phyloP scores from a whole-genome alignment of 2,329 filamentous ascomycete genomes.

The Hypoxylon sp. region DNA sequence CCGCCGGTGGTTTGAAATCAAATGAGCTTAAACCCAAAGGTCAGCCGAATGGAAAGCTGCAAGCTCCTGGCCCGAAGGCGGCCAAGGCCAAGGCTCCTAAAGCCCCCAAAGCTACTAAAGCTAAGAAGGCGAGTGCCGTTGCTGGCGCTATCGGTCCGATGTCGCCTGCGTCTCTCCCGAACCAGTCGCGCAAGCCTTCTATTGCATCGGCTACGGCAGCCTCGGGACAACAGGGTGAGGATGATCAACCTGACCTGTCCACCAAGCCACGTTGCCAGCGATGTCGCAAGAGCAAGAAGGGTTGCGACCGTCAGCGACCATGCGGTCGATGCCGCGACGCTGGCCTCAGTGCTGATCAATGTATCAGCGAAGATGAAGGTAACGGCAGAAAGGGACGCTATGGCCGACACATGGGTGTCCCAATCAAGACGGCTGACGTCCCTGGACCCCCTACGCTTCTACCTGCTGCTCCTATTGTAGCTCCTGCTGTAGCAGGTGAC shows the following conservation, averaged over 20 bases:
- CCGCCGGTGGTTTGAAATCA: slow-evolving; percentile 57
- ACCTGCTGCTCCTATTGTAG: slow-evolving; percentile 59
- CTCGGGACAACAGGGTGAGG: slow-evolving; percentile 75
- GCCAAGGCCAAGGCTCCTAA: slow-evolving; percentile 62
- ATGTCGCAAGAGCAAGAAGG: slow-evolving; percentile 99
- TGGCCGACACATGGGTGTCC: slow-evolving; percentile 77
- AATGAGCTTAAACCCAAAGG: slow-evolving; percentile 61
- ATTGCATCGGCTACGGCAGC: slow-evolving; percentile 69
- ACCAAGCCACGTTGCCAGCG: slow-evolving; percentile 97
- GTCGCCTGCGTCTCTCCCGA: slow-evolving; percentile 75
- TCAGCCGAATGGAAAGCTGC: slow-evolving; percentile 53
- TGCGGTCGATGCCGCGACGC: slow-evolving; percentile 97
- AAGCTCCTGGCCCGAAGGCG: slow-evolving; percentile 56
- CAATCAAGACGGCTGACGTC: slow-evolving; percentile 70
- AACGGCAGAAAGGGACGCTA: slow-evolving; percentile 97
- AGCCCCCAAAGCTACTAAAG: slow-evolving; percentile 60
- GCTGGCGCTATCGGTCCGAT: slow-evolving; percentile 62
- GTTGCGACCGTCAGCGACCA: slow-evolving; percentile 94
- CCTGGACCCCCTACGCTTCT: slow-evolving; percentile 53
- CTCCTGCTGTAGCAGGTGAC: slow-evolving; percentile 61
- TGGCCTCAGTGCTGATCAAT: slow-evolving; percentile 91
- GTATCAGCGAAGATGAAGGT: slow-evolving; percentile 96
- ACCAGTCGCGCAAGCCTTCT: slow-evolving; percentile 79
- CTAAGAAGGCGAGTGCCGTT: slow-evolving; percentile 64
- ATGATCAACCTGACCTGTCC: slow-evolving; percentile 92